Evolutionary conservation across 176 grass and related monocot species (phyloP).

Genomic region (Carex pumila): DNA sequence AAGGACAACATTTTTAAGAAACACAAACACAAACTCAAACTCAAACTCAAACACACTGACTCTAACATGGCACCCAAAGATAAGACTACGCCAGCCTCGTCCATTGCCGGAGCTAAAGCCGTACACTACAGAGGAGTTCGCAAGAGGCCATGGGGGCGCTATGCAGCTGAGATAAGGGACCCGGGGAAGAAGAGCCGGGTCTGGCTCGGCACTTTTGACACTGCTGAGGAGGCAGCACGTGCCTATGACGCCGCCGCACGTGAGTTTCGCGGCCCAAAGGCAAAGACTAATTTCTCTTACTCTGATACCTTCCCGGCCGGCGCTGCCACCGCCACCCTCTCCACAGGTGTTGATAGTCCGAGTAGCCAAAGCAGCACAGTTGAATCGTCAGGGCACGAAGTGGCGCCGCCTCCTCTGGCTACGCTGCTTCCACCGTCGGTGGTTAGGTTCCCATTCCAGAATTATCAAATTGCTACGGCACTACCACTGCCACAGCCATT

Average conservation of each 20-base stretch:
- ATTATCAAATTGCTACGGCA: slow-evolving; percentile 17
- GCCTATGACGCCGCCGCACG: slow-evolving; percentile 84
- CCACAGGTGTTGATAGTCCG: slow-evolving; percentile 33
- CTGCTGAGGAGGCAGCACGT: slow-evolving; percentile 73
- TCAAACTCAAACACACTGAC: neutral
- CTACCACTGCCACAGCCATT: slow-evolving; percentile 36
- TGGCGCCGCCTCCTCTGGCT: slow-evolving; percentile 40
- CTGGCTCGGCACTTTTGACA: slow-evolving; percentile 94
- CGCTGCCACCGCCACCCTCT: neutral
- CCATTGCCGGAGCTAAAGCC: slow-evolving; percentile 7
- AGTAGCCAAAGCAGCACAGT: slow-evolving; percentile 85
- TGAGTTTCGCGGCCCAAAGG: slow-evolving; percentile 75
- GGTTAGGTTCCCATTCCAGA: slow-evolving; percentile 48
- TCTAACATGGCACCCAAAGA: slow-evolving; percentile 22
- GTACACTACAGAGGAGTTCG: slow-evolving; percentile 67
- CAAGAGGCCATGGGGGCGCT: slow-evolving; percentile 89
- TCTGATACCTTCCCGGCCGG: neutral
- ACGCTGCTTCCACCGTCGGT: slow-evolving; percentile 35
- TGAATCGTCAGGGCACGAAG: slow-evolving; percentile 50
- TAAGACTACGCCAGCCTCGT: neutral
- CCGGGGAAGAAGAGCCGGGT: slow-evolving; percentile 87
- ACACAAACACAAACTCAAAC: too few species aligned
- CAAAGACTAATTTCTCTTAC: slow-evolving; percentile 88
- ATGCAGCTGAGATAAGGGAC: slow-evolving; percentile 87
- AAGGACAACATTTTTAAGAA: slow-evolving; percentile 4